Base-by-base conservation (phyloP, 2,329 filamentous ascomycete species). In the Parasarocladium wereldwijsianum region DNA sequence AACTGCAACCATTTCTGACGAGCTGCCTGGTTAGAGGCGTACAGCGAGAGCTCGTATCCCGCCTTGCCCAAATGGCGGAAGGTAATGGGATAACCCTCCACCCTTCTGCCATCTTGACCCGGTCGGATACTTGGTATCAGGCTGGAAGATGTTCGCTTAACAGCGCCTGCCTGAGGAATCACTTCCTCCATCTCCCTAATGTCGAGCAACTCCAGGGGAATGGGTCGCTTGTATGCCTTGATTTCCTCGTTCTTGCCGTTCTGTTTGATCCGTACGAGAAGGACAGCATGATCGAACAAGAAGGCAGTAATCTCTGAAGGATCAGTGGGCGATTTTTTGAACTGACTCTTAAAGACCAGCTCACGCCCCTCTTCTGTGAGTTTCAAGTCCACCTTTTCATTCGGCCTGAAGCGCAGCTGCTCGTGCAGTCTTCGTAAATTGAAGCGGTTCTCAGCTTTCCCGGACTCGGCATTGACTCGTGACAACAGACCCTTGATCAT, bases 161-260 rank as follows among this genome's bases (percentile, higher is more conserved):
- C 64, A 26, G 84, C 65, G 15, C 85, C 85, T 28, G 76, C 55
- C 38, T 71, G 76, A 3, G 86, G 86, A 24, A 93, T 82, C 17
- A 96, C 76, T 49, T 94, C 85, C 31, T 96, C 87, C 87, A 98
- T 96, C 49, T 96, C 87, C 31, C 80, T 77, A 41, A 98, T 96
- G 15, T 90, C 76, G 11, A 98, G 66, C 6, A 98, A 65, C 50
- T 98, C 90, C 18, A 98, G 60, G 10, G 90, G 90, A 40, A 98
- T 98, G 1, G 90, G 90, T 38, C 74, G 83, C 44, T 85, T 74
- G 54, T 96, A 96, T 1, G 93, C 90, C 49, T 92, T 90, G 37
- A 92, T 77, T 49, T 96, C 87, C 51, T 98, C 90, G 24, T 72
- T 72, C 60, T 96, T 96, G 51, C 90, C 93, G 35, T 81, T 80